phyloP scores from a whole-genome alignment of 2,329 filamentous ascomycete genomes.

The Tolypocladium guangdongense region DNA sequence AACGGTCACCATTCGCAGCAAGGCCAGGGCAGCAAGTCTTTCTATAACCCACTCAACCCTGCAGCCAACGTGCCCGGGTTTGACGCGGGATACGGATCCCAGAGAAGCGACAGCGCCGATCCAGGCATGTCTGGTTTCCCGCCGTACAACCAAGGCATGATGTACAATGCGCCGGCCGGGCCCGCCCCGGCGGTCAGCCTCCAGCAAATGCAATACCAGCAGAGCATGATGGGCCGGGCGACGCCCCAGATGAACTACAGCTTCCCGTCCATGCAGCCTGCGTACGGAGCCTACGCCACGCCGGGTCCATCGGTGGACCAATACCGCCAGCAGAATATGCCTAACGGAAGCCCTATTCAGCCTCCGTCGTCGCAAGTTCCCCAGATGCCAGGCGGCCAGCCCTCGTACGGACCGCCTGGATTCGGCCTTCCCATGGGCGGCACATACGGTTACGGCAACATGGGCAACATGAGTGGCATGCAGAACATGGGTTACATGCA shows the following conservation, averaged over 20 bases:
- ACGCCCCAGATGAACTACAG: conserved; percentile 45
- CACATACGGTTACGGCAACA: conserved; percentile 31
- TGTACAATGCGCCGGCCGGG: conserved; percentile 37
- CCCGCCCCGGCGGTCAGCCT: conserved; percentile 34
- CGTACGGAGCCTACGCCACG: conserved; percentile 41
- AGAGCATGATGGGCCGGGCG: conserved; percentile 43
- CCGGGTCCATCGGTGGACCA: conserved; percentile 41
- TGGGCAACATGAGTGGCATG: conserved; percentile 38
- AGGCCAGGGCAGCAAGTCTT: conserved; percentile 35
- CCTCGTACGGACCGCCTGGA: conserved; percentile 37
- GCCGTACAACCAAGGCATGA: conserved; percentile 37
- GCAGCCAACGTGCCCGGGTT: conserved; percentile 30
- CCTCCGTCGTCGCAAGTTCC: conserved; percentile 28
- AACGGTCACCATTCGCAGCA: conserved; percentile 31
- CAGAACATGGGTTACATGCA: conserved; percentile 37
- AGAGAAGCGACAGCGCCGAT: conserved; percentile 43
- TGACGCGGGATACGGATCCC: conserved; percentile 40
- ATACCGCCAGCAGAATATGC: conserved; percentile 40
- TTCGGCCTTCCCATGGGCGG: conserved; percentile 36
- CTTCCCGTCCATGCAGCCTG: conserved; percentile 44
- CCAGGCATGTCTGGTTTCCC: conserved; percentile 37
- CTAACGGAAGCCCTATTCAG: conserved; percentile 41
- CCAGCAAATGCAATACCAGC: conserved; percentile 49
- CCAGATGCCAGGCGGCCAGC: conserved; percentile 30
- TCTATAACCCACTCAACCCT: conserved; percentile 39